Percentiles rank a stretch among this genome's conserved stretches.
These are phyloP conservation scores for Plasmodium knowlesi DNA, from an alignment of 169 alveolate genomes.

Conservation along the genomic window DNA sequence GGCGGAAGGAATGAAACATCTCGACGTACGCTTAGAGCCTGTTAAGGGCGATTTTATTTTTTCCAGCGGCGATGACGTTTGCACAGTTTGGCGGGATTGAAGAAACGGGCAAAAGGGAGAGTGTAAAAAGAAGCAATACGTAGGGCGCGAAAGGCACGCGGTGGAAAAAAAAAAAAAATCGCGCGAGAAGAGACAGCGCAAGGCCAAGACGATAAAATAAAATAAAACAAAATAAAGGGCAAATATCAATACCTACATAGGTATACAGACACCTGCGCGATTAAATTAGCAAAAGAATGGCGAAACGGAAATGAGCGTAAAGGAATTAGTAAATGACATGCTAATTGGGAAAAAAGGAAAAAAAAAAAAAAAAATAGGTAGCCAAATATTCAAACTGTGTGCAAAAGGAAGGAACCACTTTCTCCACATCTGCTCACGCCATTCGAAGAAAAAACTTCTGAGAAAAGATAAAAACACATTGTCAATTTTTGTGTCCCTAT, in stretches of 20 bases:
- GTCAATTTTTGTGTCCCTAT: not conserved
- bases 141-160: not conserved
- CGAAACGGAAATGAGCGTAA: not conserved
- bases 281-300: not conserved
- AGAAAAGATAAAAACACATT: not conserved
- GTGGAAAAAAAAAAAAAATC: not conserved
- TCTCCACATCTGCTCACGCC: not conserved
- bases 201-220: not conserved
- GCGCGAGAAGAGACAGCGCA: not conserved
- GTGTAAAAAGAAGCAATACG: not conserved
- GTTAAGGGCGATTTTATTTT: not conserved
- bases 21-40: not conserved
- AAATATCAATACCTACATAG: not conserved
- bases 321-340: not conserved
- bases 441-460: not conserved
- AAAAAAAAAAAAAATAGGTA: not conserved
- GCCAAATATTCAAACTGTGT: not conserved
- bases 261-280: not conserved
- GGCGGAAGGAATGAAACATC: not conserved
- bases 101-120: not conserved
- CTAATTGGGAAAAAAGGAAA: not conserved
- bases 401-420: not conserved
- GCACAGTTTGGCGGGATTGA: not conserved
- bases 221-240: not conserved
- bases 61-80: not conserved